Conservation (phyloP, 345 rosid genomes). For the Turnera subulata region DNA sequence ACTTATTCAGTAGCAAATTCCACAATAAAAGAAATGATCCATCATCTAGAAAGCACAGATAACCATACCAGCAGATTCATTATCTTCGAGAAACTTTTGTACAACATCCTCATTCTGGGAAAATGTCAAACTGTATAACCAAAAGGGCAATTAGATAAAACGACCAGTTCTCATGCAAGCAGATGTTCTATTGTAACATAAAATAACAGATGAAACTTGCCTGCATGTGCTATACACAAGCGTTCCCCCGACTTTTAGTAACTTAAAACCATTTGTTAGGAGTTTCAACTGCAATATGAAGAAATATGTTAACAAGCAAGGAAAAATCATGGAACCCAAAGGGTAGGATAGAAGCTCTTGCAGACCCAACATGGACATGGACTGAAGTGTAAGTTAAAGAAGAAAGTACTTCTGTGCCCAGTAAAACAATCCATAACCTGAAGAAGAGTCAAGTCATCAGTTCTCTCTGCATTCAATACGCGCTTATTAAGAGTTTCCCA, state of each 20-base stretch:
- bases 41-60: background rate
- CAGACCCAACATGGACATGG: too few relatives aligned
- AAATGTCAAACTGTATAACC: conserved; percentile 62
- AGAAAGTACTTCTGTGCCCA: background rate
- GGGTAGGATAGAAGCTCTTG: too few relatives aligned
- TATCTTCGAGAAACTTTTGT: conserved; percentile 60
- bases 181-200: background rate
- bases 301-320: background rate
- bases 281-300: conserved; percentile 60
- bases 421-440: conserved; percentile 46
- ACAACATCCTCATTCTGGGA: conserved; percentile 92
- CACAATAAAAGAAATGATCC: background rate
- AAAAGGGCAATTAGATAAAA: conserved; percentile 5
- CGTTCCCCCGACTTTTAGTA: conserved; percentile 73
- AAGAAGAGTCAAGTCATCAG: conserved; percentile 61
- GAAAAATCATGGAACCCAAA: too few relatives aligned
- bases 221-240: conserved; percentile 98
- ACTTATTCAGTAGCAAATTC: too few relatives aligned
- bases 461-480: conserved; percentile 75
- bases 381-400: background rate
- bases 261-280: conserved; percentile 71
- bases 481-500: conserved; percentile 90
- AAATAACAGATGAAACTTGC: conserved; percentile 22
- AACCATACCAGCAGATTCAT: conserved; percentile 59
- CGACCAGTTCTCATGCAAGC: background rate